Evolutionary conservation across 768 basidiomycete genomes (phyloP).

Genomic region (Scleroderma bovista): DNA sequence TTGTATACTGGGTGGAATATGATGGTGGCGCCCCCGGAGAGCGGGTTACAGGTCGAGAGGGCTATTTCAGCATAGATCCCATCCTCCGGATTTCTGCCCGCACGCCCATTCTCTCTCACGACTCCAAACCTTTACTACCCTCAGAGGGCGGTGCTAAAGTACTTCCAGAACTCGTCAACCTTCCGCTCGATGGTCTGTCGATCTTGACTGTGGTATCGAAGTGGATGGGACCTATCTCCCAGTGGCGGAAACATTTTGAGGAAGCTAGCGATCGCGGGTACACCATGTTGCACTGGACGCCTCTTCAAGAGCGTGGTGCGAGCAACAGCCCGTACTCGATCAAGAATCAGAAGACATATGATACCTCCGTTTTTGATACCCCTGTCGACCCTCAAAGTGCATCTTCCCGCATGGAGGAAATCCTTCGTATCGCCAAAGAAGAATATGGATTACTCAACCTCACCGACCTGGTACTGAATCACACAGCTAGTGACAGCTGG

Average conservation of each 20-base stretch:
- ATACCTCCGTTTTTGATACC: constrained; percentile 60
- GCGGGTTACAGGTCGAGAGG: constrained; percentile 77
- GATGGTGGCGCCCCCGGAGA: constrained; percentile 53
- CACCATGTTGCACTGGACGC: constrained; percentile 97
- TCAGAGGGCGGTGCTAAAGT: constrained; percentile 48
- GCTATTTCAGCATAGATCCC: constrained; percentile 97
- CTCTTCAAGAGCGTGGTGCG: constrained; percentile 85
- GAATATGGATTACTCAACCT: constrained; percentile 85
- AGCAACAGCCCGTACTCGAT: constrained; percentile 94
- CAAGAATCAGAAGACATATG: constrained; percentile 79
- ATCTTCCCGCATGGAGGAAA: constrained; percentile 51
- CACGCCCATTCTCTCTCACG: constrained; percentile 60
- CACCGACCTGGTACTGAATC: constrained; percentile 96
- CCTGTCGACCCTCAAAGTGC: constrained; percentile 45
- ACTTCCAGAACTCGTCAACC: constrained; percentile 47
- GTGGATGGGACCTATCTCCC: constrained; percentile 87
- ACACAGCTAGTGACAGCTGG: constrained; percentile 97
- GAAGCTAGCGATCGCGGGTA: constrained; percentile 89
- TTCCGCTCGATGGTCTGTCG: constrained; percentile 84
- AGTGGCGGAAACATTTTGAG: constrained; percentile 76
- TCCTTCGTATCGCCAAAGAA: constrained; percentile 66
- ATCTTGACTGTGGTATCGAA: constrained; percentile 92
- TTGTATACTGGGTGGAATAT: constrained; percentile 93
- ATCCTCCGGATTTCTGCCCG: constrained; percentile 73
- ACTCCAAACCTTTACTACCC: constrained; percentile 47